Base-by-base conservation (phyloP, 2,329 filamentous ascomycete genomes). In the Lecanoromycetidae sp. region DNA sequence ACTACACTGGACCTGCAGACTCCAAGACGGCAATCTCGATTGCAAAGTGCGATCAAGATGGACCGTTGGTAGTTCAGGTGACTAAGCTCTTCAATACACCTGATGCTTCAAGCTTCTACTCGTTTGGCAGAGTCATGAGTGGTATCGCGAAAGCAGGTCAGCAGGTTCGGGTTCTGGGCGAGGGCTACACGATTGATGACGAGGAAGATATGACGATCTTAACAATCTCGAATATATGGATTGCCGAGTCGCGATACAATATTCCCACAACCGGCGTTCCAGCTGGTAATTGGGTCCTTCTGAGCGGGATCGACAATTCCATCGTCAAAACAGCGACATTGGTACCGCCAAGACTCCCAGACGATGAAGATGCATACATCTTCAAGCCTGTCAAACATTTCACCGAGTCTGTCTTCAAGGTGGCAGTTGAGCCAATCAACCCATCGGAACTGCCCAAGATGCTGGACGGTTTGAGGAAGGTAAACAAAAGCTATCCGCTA, bases 391-490 rank as follows among this genome's bases (percentile, higher is more conserved):
- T 98, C 51, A 79, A 80, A 7, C 91, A 98, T 67, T 94, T 96
- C 66, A 96, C 91, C 26, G 87, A 98, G 63, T 95, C 90, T 1
- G 88, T 98, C 1, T 84, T 98, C 66, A 98, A 98, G 69, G 84
- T 98, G 27, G 91, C 91, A 0, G 90, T 98, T 7, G 91, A 98
- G 67, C 91, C 91, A 1, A 91, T 98, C 64, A 98, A 96, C 62
- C 91, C 91, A 2, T 96, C 90, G 0, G 91, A 98, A 65, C 72
- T 98, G 26, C 91, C 91, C 9, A 98, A 98, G 69, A 98, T 98
- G 91, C 74, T 98, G 55, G 91, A 98, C 61, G 91, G 91, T 48
- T 74, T 98, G 40, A 81, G 91, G 42, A 95, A 94, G 61, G 84
- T 98, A 66, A 94, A 95, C 72, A 98, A 98, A 66, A 94, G 86